A percentile compares a stretch with the other conserved stretches of the same genome.
Conservation (phyloP, 2,329 filamentous ascomycete species). For the Ophiobolus disseminans region DNA sequence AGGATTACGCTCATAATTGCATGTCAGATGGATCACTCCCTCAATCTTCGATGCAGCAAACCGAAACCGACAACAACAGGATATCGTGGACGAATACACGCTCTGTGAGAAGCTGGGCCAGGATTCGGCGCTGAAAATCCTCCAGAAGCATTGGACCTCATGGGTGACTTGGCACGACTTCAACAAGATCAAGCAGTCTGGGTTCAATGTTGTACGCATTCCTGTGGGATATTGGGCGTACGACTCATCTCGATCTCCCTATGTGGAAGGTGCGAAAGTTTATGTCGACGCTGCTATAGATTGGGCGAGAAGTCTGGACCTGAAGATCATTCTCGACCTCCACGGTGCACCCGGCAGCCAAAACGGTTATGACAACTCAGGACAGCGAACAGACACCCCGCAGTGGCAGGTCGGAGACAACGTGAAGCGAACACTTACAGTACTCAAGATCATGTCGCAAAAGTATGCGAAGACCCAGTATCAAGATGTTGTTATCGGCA, state of each 20-base stretch:
- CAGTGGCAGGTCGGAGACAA: conserved; percentile 58
- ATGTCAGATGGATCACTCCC: conserved; percentile 63
- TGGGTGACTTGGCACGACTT: conserved; percentile 62
- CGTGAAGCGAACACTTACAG: conserved; percentile 59
- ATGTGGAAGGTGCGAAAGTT: conserved; percentile 58
- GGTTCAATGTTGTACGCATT: conserved; percentile 66
- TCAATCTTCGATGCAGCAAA: conserved; percentile 57
- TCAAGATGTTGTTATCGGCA: conserved; percentile 65
- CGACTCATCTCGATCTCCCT: conserved; percentile 58
- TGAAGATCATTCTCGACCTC: conserved; percentile 67
- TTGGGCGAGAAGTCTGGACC: conserved; percentile 60
- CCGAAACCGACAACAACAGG: conserved; percentile 28
- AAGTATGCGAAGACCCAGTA: conserved; percentile 63
- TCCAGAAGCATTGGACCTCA: conserved; percentile 60
- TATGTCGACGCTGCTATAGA: conserved; percentile 65
- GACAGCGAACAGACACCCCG: conserved; percentile 55
- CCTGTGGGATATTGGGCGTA: conserved; percentile 68
- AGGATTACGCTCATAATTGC: neutral
- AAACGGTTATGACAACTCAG: conserved; percentile 70
- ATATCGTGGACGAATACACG: conserved; percentile 61
- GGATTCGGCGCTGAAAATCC: conserved; percentile 52
- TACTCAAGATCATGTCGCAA: conserved; percentile 64
- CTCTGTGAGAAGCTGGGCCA: conserved; percentile 58
- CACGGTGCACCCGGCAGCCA: conserved; percentile 65
- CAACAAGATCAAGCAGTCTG: conserved; percentile 62